Conservation (phyloP, 2,329 filamentous ascomycete species). For the Alternaria dauci region DNA sequence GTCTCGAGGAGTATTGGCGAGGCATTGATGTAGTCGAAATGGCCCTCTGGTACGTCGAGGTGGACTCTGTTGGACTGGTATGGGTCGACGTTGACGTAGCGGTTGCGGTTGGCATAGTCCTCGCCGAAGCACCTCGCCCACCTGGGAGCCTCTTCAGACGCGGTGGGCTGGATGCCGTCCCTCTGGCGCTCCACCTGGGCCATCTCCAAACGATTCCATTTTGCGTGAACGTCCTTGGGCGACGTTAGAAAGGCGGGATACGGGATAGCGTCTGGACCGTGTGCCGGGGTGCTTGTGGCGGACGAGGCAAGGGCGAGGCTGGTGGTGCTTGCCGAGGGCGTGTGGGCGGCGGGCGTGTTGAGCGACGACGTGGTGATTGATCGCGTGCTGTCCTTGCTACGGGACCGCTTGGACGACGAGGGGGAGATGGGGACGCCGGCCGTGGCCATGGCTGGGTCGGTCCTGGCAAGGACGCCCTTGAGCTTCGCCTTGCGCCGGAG, state of each 20-base stretch:
- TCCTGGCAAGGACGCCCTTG: slow-evolving; percentile 39
- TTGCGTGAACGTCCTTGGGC: slow-evolving; percentile 63
- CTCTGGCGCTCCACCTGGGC: slow-evolving; percentile 64
- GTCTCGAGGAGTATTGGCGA: slow-evolving; percentile 56
- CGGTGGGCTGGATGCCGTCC: slow-evolving; percentile 51
- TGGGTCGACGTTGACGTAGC: slow-evolving; percentile 89
- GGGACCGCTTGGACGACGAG: slow-evolving; percentile 51
- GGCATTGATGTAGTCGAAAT: slow-evolving; percentile 63
- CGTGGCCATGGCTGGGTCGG: slow-evolving; percentile 37
- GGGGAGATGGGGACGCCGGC: slow-evolving; percentile 44
- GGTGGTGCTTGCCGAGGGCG: slow-evolving; percentile 42
- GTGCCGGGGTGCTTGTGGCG: slow-evolving; percentile 20
- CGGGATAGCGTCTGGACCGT: slow-evolving; percentile 32
- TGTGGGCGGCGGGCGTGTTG: slow-evolving; percentile 36
- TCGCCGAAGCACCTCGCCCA: slow-evolving; percentile 68
- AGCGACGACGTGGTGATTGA: slow-evolving; percentile 40
- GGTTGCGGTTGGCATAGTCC: slow-evolving; percentile 72
- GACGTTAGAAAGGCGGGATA: slow-evolving; percentile 64
- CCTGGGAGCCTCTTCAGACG: slow-evolving; percentile 57
- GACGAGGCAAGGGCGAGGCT: slow-evolving; percentile 43
- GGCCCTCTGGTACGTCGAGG: slow-evolving; percentile 76
- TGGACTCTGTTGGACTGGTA: slow-evolving; percentile 87
- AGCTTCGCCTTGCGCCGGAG: slow-evolving; percentile 52
- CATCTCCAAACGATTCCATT: slow-evolving; percentile 70
- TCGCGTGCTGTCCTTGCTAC: slow-evolving; percentile 49